Percentiles rank a stretch among this genome's conserved stretches.
Conservation (phyloP, 139 green algal genomes). For the Parachlorella kessleri region DNA sequence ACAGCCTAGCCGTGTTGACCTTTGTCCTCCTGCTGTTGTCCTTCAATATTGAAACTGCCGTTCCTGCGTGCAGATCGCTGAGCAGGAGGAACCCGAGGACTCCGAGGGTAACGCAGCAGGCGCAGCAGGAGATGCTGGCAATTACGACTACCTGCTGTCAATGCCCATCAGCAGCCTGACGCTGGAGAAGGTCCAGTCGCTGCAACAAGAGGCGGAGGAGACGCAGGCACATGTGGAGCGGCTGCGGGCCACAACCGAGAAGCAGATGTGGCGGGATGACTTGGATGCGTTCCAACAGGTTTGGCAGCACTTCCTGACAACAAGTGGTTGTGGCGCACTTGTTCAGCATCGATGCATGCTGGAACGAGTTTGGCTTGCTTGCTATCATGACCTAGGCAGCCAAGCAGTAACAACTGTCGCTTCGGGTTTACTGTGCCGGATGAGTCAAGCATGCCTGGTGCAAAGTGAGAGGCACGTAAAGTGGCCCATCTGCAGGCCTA, state of each 20-base stretch:
- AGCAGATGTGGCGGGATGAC: conserved; percentile 84
- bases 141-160: conserved; percentile 96
- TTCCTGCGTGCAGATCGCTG: not conserved
- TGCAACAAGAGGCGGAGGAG: conserved; percentile 40
- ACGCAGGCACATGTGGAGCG: conserved; percentile 59
- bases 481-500: conserved; percentile 30
- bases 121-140: conserved; percentile 14
- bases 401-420: no score
- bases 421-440: no score
- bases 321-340: no score
- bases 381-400: no score
- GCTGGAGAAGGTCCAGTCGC: conserved; percentile 82
- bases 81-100: conserved; percentile 49
- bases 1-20: no score
- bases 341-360: no score
- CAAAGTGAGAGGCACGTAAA: no score
- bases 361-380: no score
- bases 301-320: no score
- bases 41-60: not conserved
- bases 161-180: conserved; percentile 97
- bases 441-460: no score
- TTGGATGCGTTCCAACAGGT: conserved; percentile 81
- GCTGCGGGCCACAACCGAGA: conserved; percentile 62
- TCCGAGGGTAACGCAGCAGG: conserved; percentile 25
- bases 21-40: not conserved